Base-by-base conservation (phyloP, 257 asterid species). In the Nicotiana paniculata region DNA sequence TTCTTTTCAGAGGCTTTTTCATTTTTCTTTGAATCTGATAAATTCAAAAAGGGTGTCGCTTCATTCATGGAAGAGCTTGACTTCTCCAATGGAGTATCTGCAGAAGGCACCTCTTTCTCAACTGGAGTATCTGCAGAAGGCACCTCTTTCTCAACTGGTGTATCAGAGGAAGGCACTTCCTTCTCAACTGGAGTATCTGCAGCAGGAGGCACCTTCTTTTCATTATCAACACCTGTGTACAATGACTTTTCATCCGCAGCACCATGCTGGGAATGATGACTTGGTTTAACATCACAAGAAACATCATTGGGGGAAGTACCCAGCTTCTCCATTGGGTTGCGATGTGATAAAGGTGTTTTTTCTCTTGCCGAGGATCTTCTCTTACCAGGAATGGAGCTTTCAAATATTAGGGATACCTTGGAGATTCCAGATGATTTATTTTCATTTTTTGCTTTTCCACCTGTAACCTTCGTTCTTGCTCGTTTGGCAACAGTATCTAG, bases 401-500 rank as follows among this genome's bases (percentile, higher is more conserved):
- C 90, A 81, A 77, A 76, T 61, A 77, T 82, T 81, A 79, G 86
- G 21, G 88, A 75, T 55, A 69, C 83, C 81, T 85, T 87, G 86
- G 88, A 85, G 74, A 79, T 64, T 61, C 82, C 88, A 77, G 91
- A 86, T 84, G 92, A 72, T 77, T 84, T 92, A 43, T 88, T 79
- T 69, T 83, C 90, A 28, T 75, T 55, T 80, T 90, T 93, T 77
- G 95, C 85, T 84, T 89, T 90, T 66, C 93, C 93, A 83, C 83
- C 83, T 55, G 84, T 82, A 65, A 90, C 82, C 80, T 90, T 93
- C 55, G 94, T 88, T 57, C 97, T 89, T 70, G 97, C 89, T 3
- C 93, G 90, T 82, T 89, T 93, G 12, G 93, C 84, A 84, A 83
- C 83, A 55, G 90, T 85, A 79, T 89, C 95, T 55, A 78, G 74